A percentile compares a stretch with the other conserved stretches of the same genome.
These are phyloP conservation scores for Coffea eugenioides DNA, from an alignment of 257 asterid species.

Conservation along the genomic window DNA sequence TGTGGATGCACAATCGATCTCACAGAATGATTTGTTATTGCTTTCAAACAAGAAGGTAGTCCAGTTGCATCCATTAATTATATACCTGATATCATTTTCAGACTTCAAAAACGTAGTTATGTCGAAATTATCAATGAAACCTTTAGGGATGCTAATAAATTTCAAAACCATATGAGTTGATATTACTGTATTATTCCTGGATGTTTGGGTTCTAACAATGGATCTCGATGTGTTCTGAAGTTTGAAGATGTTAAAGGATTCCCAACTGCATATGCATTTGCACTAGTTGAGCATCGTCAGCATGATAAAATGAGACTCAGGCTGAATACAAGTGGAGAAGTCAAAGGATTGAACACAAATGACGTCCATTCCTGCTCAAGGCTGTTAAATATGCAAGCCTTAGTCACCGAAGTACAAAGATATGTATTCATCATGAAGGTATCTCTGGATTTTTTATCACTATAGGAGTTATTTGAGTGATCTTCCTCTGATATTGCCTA, in stretches of 20 bases:
- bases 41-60: slow-evolving; percentile 67
- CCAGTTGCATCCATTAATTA: neutral
- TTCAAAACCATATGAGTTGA: neutral
- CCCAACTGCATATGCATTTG: slow-evolving; percentile 85
- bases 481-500: neutral
- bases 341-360: slow-evolving; percentile 46
- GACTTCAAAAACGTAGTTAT: neutral
- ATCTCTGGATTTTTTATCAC: neutral
- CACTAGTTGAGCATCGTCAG: slow-evolving; percentile 89
- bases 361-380: slow-evolving; percentile 55
- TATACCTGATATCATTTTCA: neutral
- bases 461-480: neutral
- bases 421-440: slow-evolving; percentile 60
- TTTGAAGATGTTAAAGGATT: slow-evolving; percentile 57
- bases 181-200: neutral
- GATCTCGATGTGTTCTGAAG: slow-evolving; percentile 31
- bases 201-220: neutral
- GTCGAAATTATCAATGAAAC: neutral
- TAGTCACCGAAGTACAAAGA: slow-evolving; percentile 45
- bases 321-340: slow-evolving; percentile 70
- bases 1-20: slow-evolving; percentile 33
- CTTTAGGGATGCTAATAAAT: neutral
- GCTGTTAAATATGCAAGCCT: slow-evolving; percentile 56
- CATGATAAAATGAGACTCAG: slow-evolving; percentile 63
- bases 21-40: slow-evolving; percentile 76